Conservation (phyloP, 805 yeast species). For the Monosporozyma aerobia region DNA sequence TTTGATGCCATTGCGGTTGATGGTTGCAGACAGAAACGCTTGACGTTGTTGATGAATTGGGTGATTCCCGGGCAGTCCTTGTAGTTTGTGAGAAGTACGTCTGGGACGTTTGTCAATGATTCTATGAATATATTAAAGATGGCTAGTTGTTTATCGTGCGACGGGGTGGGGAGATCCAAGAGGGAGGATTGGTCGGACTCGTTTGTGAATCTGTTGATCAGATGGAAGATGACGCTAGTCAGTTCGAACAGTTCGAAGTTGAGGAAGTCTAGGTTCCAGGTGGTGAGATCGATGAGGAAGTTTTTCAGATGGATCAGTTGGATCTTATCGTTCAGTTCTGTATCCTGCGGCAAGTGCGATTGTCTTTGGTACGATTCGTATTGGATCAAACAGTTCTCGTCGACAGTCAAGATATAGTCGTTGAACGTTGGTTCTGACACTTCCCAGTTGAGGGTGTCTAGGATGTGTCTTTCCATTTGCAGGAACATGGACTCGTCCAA, state of each 20-base stretch:
- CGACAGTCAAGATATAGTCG: constrained; percentile 38
- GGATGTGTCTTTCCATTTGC: constrained; percentile 72
- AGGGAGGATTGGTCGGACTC: constrained; percentile 26
- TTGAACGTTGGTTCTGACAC: constrained; percentile 53
- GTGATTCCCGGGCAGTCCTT: constrained; percentile 18
- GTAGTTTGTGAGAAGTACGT: constrained; percentile 18
- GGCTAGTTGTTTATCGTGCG: constrained; percentile 17
- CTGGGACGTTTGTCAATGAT: constrained; percentile 19
- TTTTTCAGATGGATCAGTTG: constrained; percentile 41
- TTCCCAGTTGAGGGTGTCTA: constrained; percentile 64
- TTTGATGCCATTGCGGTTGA: too few relatives aligned
- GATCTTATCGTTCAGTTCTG: constrained; percentile 25
- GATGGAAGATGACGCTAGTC: constrained; percentile 24
- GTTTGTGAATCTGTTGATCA: constrained; percentile 23
- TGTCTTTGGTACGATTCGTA: constrained; percentile 30
- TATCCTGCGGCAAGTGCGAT: constrained; percentile 22
- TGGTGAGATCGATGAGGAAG: constrained; percentile 40
- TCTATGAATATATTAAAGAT: constrained; percentile 19
- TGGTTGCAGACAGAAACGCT: constrained; percentile 2
- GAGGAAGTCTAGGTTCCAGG: constrained; percentile 38
- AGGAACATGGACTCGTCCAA: constrained; percentile 52
- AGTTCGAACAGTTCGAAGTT: constrained; percentile 26
- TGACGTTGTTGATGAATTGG: constrained; percentile 18
- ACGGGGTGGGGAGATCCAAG: constrained; percentile 16
- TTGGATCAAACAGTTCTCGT: constrained; percentile 36